Evolutionary conservation across 1,139 yeast genomes (phyloP).

Genomic region (Taphrina wiesneri): DNA sequence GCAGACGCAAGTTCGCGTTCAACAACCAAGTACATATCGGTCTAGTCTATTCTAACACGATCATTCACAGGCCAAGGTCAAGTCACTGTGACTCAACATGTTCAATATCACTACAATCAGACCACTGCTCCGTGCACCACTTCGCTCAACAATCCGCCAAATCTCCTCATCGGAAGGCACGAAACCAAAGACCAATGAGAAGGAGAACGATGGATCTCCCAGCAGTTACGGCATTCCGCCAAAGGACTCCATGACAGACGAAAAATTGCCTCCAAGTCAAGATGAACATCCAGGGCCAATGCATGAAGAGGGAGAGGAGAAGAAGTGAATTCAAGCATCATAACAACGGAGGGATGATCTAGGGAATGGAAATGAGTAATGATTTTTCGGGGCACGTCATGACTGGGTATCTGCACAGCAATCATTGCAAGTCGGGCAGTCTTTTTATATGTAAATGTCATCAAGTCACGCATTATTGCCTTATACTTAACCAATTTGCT

Average conservation of each 20-base stretch:
- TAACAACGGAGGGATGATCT: no score
- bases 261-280: slow-evolving; percentile 20
- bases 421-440: no score
- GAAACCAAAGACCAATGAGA: slow-evolving; percentile 22
- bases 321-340: neutral
- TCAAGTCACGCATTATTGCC: neutral
- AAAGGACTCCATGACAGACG: slow-evolving; percentile 28
- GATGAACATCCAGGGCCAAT: slow-evolving; percentile 30
- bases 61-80: neutral
- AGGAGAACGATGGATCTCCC: slow-evolving; percentile 23
- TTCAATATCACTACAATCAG: neutral
- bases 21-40: neutral
- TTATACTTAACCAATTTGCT: neutral
- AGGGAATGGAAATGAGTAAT: no score
- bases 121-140: neutral
- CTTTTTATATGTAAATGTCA: neutral
- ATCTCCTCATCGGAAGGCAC: slow-evolving; percentile 10
- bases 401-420: no score
- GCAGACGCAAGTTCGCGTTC: neutral
- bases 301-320: slow-evolving; percentile 32
- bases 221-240: slow-evolving; percentile 30
- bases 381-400: no score
- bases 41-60: neutral
- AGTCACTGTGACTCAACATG: neutral
- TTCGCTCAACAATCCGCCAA: neutral